Base-by-base conservation (phyloP, 176 grass and related monocot species). In the Oropetium thomaeum region DNA sequence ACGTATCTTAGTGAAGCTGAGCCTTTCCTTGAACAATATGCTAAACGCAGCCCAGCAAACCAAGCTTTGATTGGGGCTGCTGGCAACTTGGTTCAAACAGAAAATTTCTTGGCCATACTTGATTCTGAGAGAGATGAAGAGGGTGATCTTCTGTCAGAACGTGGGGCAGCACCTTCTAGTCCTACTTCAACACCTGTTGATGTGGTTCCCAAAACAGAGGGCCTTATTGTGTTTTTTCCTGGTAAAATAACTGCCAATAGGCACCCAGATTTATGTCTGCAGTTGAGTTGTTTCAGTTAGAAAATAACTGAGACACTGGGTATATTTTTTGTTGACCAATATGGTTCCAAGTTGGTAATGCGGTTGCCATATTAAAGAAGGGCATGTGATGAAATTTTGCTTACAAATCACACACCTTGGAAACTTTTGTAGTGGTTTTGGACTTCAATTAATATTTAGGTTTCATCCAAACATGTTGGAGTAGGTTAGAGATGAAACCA, bases 1-100 rank as follows among this genome's bases (percentile, higher is more conserved):
- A 90, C 62, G 51, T 98, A 94, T 68, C 90, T 98, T 63, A 86
- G 57, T 81, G 91, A 98, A 80, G 95, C 95, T 39, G 95, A 98
- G 67, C 95, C 89, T 78, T 98, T 98, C 86, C 89, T 98, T 74
- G 91, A 98, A 86, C 86, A 83, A 52, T 98, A 98, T 44, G 95
- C 95, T 66, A 92, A 85, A 66, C 75, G 78, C 53, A 94, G 91
- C 79, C 88, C 82, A 41, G 74, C 72, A 75, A 98, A 98, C 79
- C 91, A 94, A 79, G 84, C 84, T 78, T 80, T 98, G 83, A 86
- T 98, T 68, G 95, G 95, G 22, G 86, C 91, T 23, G 91, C 95
- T 75, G 95, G 91, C 64, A 87, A 89, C 72, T 82, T 98, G 65
- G 87, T 98, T 65, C 88, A 87, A 28, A 85, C 95, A 59, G 95